These are phyloP conservation scores for Aspergillus sp. DNA, from an alignment of 2,329 filamentous ascomycete species.

Conservation along the genomic window DNA sequence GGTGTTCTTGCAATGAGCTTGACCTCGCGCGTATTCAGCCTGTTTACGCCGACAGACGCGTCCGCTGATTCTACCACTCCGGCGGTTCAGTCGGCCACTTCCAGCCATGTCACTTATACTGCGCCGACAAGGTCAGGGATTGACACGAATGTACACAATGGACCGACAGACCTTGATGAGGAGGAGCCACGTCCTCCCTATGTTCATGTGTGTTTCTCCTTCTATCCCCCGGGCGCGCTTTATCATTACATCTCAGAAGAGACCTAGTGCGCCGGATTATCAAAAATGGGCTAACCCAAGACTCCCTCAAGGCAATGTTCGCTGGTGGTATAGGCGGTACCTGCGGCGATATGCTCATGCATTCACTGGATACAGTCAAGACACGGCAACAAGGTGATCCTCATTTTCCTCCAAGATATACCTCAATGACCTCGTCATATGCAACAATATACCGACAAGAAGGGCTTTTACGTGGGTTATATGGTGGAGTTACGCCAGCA, in stretches of 20 bases:
- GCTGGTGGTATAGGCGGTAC: constrained; percentile 91
- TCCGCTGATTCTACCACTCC: constrained; percentile 28
- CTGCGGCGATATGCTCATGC: constrained; percentile 96
- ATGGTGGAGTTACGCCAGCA: constrained; percentile 90
- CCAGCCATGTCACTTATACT: constrained; percentile 19
- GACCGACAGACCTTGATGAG: constrained; percentile 47
- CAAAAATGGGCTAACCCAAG: neutral
- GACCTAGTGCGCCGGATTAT: neutral
- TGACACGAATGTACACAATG: constrained; percentile 32
- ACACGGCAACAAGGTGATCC: constrained; percentile 96
- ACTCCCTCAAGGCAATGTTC: constrained; percentile 73
- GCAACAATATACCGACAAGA: constrained; percentile 91
- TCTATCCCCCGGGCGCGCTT: neutral
- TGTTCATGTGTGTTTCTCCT: constrained; percentile 56
- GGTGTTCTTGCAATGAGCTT: constrained; percentile 55
- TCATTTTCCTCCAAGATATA: constrained; percentile 88
- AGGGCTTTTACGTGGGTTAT: constrained; percentile 79
- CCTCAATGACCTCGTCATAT: constrained; percentile 85
- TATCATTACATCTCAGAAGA: neutral
- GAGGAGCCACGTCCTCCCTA: constrained; percentile 62
- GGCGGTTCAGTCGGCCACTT: constrained; percentile 30
- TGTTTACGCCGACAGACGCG: constrained; percentile 49
- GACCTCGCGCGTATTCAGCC: constrained; percentile 54
- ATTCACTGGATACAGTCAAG: constrained; percentile 97
- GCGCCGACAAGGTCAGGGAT: constrained; percentile 17